Conservation (phyloP, 768 basidiomycete genomes). For the Leccinum rimulosum region DNA sequence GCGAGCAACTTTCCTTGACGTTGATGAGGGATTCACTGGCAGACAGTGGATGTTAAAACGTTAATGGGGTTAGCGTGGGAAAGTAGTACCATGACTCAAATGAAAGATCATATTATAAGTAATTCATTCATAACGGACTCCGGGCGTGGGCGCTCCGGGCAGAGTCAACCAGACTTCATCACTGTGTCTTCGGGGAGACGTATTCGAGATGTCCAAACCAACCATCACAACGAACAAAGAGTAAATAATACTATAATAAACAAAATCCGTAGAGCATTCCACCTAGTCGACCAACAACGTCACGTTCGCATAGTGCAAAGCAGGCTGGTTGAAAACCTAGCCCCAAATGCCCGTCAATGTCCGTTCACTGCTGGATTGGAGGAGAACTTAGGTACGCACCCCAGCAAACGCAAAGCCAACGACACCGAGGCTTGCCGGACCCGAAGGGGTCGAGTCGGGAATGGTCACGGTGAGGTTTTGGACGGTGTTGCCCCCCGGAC, state of each 20-base stretch:
- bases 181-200: background rate
- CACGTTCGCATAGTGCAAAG: background rate
- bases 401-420: background rate
- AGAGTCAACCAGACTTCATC: background rate
- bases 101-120: too few relatives aligned
- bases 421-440: background rate
- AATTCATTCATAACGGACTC: too few relatives aligned
- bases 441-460: background rate
- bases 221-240: background rate
- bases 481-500: background rate
- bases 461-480: background rate
- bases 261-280: background rate
- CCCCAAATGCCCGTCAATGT: background rate
- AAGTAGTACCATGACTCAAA: too few relatives aligned
- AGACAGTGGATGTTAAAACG: too few relatives aligned
- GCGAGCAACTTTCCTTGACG: too few relatives aligned
- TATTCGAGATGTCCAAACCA: background rate
- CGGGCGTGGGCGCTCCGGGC: background rate
- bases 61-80: too few relatives aligned
- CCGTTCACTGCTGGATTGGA: background rate
- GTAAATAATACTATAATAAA: background rate
- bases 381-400: background rate
- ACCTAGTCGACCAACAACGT: background rate
- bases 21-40: too few relatives aligned
- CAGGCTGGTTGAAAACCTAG: background rate